A percentile compares a stretch with the other conserved stretches of the same genome.
Evolutionary conservation across 306 rosid genomes (phyloP).

Genomic region (Senna siamea): DNA sequence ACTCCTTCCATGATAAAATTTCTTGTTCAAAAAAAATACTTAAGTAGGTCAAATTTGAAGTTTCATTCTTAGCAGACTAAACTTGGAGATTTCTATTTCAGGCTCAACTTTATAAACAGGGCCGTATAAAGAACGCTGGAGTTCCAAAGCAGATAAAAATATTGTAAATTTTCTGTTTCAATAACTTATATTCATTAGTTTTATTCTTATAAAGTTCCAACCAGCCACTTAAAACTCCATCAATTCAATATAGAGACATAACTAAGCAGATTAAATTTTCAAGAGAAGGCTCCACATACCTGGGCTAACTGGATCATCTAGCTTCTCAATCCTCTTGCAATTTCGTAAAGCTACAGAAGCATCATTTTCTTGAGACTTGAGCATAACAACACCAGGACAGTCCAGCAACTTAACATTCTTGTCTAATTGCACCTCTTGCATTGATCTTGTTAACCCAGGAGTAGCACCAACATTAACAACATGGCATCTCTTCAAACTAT

Average conservation of each 20-base stretch:
- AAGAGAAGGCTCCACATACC: constrained; percentile 48
- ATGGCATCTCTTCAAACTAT: constrained; percentile 74
- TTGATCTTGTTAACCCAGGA: constrained; percentile 75
- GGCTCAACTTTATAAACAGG: background rate
- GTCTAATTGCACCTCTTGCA: constrained; percentile 82
- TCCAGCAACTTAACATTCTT: constrained; percentile 75
- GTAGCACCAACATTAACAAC: constrained; percentile 78
- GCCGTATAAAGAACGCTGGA: background rate
- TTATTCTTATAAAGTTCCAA: background rate
- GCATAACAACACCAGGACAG: constrained; percentile 83
- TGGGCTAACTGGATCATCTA: constrained; percentile 86
- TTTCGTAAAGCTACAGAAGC: constrained; percentile 65
- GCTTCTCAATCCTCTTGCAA: constrained; percentile 87
- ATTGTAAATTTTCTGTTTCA: background rate
- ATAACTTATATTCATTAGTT: background rate
- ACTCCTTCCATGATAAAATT: background rate
- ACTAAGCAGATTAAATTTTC: background rate
- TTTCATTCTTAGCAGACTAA: background rate
- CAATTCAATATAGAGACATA: constrained; percentile 10
- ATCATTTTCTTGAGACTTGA: constrained; percentile 58
- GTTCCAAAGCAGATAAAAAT: background rate
- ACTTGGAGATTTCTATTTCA: background rate
- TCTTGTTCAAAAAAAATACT: background rate
- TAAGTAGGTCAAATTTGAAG: background rate
- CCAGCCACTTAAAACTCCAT: background rate